These are phyloP conservation scores for Asterochloris erici DNA, from an alignment of 139 green algal genomes.

Conservation along the genomic window DNA sequence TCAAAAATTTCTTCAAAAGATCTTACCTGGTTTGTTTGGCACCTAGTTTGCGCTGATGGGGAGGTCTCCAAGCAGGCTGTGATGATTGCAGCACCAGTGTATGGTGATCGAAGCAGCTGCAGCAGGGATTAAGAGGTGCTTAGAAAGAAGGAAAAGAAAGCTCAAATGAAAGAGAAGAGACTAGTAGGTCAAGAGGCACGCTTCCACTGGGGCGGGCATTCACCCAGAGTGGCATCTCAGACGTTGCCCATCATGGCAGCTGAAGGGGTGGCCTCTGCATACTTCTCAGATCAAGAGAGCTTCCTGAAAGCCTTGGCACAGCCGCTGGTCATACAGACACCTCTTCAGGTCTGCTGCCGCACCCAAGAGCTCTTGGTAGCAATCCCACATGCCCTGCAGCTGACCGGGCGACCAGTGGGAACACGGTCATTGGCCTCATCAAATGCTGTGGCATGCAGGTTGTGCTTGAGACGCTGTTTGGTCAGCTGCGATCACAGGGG, in stretches of 20 bases:
- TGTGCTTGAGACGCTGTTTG: constrained; percentile 12
- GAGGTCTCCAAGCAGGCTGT: neutral
- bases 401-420: neutral
- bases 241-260: no score
- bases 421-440: neutral
- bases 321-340: constrained; percentile 11
- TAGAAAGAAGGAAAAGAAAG: neutral
- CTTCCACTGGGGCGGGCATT: no score
- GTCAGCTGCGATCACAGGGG: neutral
- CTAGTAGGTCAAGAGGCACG: no score
- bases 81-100: neutral
- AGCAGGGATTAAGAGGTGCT: neutral
- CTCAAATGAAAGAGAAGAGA: no score
- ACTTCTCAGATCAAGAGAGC: no score
- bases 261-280: no score
- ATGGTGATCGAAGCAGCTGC: neutral
- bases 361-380: neutral
- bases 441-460: neutral
- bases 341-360: neutral
- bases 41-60: neutral
- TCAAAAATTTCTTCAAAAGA: neutral
- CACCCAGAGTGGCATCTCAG: no score
- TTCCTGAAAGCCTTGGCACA: constrained; percentile 8
- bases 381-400: neutral
- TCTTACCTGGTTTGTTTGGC: neutral